Base-by-base conservation (phyloP, 176 grass and related monocot genomes). In the Carex littledalei region DNA sequence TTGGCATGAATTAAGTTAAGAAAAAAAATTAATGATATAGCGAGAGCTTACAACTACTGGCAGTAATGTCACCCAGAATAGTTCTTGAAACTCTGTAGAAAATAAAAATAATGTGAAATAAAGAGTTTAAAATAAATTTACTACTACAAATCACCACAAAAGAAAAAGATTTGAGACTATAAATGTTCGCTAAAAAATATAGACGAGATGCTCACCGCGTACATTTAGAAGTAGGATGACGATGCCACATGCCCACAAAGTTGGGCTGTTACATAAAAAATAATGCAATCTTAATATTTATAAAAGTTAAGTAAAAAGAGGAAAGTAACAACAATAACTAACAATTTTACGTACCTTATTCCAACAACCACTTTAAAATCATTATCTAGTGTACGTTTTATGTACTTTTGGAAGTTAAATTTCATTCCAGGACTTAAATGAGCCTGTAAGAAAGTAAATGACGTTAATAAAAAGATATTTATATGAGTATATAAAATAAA, bases 321-420 rank as follows among this genome's bases (percentile, higher is more conserved):
- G 24, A 83, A 29, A 41, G 7, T 47, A 82, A 78, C 55, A 21
- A n/a, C 58, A 82, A 84, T 2, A 66, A 79, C 7, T 16, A 60
- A 6, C 57, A 86, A 67, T 10, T 18, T 58, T 58, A 47, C 45
- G 18, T 21, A 96, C 94, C 95, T 98, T 80, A 98, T 94, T 56
- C 95, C 89, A 0, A 98, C 95, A 20, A 98, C 92, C 1, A 93
- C 89, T 66, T 98, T 92, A 77, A 98, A 98, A 64, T 98, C 95
- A 32, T 98, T 93, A 31, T 98, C 95, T 63, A 98, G 58, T 13
- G 92, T 93, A 32, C 92, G 81, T 82, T 98, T 98, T 75, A 98
- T 91, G 88, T 94, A 98, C 83, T 93, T 91, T 13, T 93, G 92
- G 80, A 98, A 98, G 59, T 98, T 74, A 81, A 94, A 98, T 78